These are phyloP conservation scores for Venturia effusa DNA, from an alignment of 2,329 filamentous ascomycete species.

Conservation along the genomic window DNA sequence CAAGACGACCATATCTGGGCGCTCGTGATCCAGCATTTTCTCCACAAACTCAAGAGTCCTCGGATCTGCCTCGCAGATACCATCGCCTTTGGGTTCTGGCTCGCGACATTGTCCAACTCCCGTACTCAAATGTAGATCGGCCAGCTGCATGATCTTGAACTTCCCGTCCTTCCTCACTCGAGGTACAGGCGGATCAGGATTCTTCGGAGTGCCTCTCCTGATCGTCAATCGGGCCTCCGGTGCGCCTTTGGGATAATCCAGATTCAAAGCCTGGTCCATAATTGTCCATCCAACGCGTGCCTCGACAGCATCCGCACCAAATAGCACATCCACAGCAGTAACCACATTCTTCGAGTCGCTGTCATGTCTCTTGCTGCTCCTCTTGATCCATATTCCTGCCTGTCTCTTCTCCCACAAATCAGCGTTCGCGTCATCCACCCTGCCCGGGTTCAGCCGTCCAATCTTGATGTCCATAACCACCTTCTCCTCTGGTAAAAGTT, in stretches of 20 bases:
- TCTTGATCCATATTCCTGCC: conserved; percentile 71
- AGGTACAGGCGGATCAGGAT: conserved; percentile 57
- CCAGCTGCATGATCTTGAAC: conserved; percentile 94
- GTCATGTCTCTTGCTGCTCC: conserved; percentile 59
- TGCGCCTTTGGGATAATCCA: conserved; percentile 51
- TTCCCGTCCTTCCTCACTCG: conserved; percentile 79
- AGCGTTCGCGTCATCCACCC: conserved; percentile 42
- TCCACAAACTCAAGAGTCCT: conserved; percentile 83
- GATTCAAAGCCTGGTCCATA: conserved; percentile 39
- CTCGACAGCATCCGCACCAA: conserved; percentile 84
- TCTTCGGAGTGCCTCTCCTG: conserved; percentile 56
- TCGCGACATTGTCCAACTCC: conserved; percentile 79
- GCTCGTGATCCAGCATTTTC: conserved; percentile 78
- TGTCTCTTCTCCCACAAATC: conserved; percentile 69
- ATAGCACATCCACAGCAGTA: conserved; percentile 76
- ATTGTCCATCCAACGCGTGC: conserved; percentile 66
- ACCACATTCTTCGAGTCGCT: conserved; percentile 65
- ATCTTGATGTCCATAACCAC: conserved; percentile 72
- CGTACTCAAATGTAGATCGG: conserved; percentile 90
- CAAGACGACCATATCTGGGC: conserved; percentile 82
- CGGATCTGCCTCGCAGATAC: conserved; percentile 81
- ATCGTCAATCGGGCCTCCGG: conserved; percentile 68
- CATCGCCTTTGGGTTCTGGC: conserved; percentile 63
- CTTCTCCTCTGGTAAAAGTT: conserved; percentile 61
- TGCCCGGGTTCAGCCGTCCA: conserved; percentile 58